phyloP scores from a whole-genome alignment of 768 basidiomycete genomes.

The Podaxis pistillaris region DNA sequence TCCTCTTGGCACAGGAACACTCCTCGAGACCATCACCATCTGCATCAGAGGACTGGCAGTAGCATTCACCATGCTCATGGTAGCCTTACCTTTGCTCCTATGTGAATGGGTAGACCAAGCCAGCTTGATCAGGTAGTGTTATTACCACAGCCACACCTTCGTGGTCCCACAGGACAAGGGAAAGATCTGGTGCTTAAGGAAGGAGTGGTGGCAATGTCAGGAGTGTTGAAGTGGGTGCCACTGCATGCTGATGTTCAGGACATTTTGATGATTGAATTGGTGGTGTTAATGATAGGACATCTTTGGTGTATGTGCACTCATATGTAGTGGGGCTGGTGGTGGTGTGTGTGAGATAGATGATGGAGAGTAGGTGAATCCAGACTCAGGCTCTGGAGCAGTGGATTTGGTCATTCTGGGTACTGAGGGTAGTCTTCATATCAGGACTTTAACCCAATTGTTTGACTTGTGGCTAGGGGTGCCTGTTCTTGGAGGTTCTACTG shows the following conservation, averaged over 20 bases:
- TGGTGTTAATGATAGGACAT: background rate
- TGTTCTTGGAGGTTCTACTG: no score
- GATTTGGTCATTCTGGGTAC: background rate
- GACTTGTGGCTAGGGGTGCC: no score
- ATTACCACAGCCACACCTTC: background rate
- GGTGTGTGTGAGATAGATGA: background rate
- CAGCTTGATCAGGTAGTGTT: background rate
- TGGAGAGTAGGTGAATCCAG: background rate
- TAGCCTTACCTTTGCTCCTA: background rate
- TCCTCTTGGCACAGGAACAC: background rate
- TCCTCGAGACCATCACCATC: background rate
- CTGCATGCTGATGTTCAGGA: no score
- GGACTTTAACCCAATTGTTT: background rate
- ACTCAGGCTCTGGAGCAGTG: background rate
- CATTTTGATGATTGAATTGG: background rate
- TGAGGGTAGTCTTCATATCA: background rate
- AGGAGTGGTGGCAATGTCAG: background rate
- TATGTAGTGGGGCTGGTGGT: background rate
- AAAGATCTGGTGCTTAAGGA: background rate
- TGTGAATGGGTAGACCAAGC: background rate
- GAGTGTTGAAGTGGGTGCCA: background rate
- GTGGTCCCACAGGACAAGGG: background rate
- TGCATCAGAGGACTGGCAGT: background rate
- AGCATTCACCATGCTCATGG: background rate
- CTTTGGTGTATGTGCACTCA: background rate